These are phyloP conservation scores for Poteriospumella lacustris DNA, from an alignment of 108 stramenopile species.

Conservation along the genomic window DNA sequence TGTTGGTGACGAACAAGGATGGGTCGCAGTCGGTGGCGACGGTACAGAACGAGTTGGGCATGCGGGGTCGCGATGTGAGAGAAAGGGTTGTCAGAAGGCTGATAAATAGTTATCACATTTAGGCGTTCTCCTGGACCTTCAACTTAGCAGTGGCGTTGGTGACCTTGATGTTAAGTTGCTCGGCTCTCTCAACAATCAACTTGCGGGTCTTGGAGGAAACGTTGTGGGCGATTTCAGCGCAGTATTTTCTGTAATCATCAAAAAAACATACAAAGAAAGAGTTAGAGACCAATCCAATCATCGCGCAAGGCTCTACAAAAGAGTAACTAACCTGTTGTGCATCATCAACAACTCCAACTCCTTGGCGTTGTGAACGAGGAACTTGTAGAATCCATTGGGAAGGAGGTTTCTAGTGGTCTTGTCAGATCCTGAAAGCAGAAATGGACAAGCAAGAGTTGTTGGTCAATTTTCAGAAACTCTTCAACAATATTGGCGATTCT, in stretches of 20 bases:
- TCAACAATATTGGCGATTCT: background rate
- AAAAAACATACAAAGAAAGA: background rate
- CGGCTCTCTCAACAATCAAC: constrained; percentile 90
- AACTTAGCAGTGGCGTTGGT: constrained; percentile 83
- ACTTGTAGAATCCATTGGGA: constrained; percentile 96
- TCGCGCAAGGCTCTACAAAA: background rate
- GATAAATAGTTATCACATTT: constrained; percentile 15
- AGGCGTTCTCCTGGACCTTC: constrained; percentile 76
- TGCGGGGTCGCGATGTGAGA: background rate
- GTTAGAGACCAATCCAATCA: background rate
- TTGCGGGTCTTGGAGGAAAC: constrained; percentile 83
- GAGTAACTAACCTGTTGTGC: constrained; percentile 80
- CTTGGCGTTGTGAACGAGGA: constrained; percentile 85
- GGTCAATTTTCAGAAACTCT: background rate
- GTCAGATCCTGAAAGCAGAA: constrained; percentile 58
- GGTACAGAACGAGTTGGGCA: constrained; percentile 19
- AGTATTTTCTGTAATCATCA: constrained; percentile 69
- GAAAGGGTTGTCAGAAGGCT: constrained; percentile 7
- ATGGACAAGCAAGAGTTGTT: background rate
- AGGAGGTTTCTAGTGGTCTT: constrained; percentile 93
- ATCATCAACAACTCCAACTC: constrained; percentile 99
- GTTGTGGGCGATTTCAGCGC: constrained; percentile 90
- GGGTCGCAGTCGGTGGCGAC: constrained; percentile 24
- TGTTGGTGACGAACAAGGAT: constrained; percentile 26
- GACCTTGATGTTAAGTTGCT: constrained; percentile 89